phyloP scores from a whole-genome alignment of 2,329 filamentous ascomycete species.

The Sclerotinia sclerotiorum region DNA sequence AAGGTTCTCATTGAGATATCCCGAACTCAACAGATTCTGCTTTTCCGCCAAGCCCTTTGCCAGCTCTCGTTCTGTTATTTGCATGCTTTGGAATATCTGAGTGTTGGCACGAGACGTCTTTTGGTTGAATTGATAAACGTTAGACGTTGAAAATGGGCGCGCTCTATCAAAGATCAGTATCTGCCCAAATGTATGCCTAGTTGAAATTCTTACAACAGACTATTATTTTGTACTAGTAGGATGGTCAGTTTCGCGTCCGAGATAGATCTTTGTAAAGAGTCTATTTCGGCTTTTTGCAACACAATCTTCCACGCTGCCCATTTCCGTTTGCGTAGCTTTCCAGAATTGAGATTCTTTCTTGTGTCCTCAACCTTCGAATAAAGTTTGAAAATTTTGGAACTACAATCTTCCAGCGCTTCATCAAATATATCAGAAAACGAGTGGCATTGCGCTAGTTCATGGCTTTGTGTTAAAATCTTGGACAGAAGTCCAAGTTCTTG shows the following conservation, averaged over 20 bases:
- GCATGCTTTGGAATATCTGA: background rate
- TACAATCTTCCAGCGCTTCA: conserved; percentile 1
- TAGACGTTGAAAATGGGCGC: background rate
- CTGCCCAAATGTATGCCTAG: background rate
- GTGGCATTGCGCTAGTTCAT: background rate
- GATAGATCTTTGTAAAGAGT: conserved; percentile 1
- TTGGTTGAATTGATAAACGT: background rate
- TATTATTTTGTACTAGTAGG: background rate
- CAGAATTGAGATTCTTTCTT: background rate
- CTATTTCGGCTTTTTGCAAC: background rate
- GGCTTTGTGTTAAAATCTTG: conserved; percentile 4
- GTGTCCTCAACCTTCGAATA: background rate
- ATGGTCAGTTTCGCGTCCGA: background rate
- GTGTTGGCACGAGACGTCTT: background rate
- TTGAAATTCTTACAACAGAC: background rate
- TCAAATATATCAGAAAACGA: background rate
- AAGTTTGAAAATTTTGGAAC: background rate
- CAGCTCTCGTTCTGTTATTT: background rate
- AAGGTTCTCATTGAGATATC: background rate
- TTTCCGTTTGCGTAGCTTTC: background rate
- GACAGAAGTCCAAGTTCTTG: conserved; percentile 13
- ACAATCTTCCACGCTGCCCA: conserved; percentile 10
- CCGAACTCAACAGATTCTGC: background rate
- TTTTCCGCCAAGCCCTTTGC: background rate
- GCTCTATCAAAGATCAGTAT: background rate